Percentiles rank a stretch among this genome's conserved stretches.
phyloP scores from a whole-genome alignment of 345 rosid genomes.

The Trapa bicornis region DNA sequence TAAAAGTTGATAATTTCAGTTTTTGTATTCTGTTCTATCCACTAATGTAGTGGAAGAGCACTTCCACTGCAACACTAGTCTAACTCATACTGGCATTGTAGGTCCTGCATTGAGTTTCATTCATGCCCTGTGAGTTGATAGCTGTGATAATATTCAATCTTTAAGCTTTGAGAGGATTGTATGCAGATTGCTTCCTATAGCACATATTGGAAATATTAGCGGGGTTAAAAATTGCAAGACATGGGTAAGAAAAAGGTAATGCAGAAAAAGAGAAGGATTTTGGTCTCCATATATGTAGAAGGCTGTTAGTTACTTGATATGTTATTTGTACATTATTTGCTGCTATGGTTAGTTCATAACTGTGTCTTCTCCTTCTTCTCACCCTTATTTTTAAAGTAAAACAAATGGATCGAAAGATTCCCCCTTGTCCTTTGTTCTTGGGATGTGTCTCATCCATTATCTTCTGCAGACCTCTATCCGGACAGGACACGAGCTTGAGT shows the following conservation, averaged over 20 bases:
- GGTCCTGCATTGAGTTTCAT: not conserved
- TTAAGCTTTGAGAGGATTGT: not conserved
- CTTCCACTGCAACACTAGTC: not conserved
- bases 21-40: not conserved
- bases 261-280: constrained; percentile 12
- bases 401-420: no score
- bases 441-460: no score
- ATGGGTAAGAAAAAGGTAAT: not conserved
- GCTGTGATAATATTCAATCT: not conserved
- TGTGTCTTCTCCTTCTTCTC: not conserved
- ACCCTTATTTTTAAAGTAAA: no score
- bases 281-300: constrained; percentile 9
- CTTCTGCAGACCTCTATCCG: no score
- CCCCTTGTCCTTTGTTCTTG: no score
- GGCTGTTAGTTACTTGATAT: constrained; percentile 10
- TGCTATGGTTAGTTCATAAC: constrained; percentile 4
- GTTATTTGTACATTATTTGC: constrained; percentile 21
- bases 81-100: not conserved
- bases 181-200: not conserved
- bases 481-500: no score
- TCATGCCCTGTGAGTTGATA: not conserved
- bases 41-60: not conserved
- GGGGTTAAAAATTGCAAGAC: no score
- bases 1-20: not conserved
- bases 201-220: not conserved